Conservation (phyloP, 768 basidiomycete species). For the Obba rivulosa region DNA sequence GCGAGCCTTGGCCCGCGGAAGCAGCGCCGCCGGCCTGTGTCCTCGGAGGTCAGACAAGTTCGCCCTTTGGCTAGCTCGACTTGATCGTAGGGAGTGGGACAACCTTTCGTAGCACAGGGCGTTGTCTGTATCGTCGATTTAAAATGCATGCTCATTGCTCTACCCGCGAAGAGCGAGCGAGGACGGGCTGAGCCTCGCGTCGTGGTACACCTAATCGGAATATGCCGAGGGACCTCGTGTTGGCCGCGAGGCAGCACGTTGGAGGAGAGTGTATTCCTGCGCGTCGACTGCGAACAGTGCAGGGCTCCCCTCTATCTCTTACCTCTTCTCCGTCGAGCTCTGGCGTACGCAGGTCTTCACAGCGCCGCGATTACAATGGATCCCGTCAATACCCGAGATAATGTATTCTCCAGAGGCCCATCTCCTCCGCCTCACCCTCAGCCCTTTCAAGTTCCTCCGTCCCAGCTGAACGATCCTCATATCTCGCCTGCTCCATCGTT, state of each 20-base stretch:
- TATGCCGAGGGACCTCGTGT: constrained; percentile 9
- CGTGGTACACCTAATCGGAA: background rate
- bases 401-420: constrained; percentile 26
- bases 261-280: constrained; percentile 1
- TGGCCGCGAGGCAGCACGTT: constrained; percentile 4
- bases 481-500: constrained; percentile 25
- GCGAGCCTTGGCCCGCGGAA: too few relatives aligned
- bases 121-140: too few relatives aligned
- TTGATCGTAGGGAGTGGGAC: too few relatives aligned
- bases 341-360: background rate
- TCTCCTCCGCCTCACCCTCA: constrained; percentile 21
- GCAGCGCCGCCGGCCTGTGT: too few relatives aligned
- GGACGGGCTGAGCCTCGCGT: background rate
- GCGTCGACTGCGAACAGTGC: constrained; percentile 1
- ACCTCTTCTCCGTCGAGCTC: constrained; percentile 2
- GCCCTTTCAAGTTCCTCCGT: constrained; percentile 18
- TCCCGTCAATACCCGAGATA: constrained; percentile 23
- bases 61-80: too few relatives aligned
- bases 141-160: too few relatives aligned
- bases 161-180: background rate
- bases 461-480: constrained; percentile 25
- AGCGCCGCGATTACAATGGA: constrained; percentile 22
- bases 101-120: too few relatives aligned
- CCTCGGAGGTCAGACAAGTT: too few relatives aligned
- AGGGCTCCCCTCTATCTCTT: constrained; percentile 2